Percentiles rank a stretch among this genome's conserved stretches.
phyloP scores from a whole-genome alignment of 768 basidiomycete genomes.

The Boletus tylopilopsis region DNA sequence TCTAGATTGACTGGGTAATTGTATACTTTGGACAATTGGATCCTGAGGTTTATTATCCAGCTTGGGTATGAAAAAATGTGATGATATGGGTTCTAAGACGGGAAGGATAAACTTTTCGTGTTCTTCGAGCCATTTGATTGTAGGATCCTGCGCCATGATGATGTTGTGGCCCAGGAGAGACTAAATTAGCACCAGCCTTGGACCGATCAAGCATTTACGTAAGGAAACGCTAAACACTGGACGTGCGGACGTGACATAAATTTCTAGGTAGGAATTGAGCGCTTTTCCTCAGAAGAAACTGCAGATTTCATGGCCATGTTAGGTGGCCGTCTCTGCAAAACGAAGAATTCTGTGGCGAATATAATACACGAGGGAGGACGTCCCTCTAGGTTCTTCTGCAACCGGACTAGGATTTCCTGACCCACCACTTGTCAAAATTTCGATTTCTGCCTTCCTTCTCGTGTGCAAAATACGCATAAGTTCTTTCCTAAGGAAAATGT shows the following conservation, averaged over 20 bases:
- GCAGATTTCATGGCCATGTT: not conserved
- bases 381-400: conserved; percentile 7
- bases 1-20: conserved; percentile 9
- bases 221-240: too few species aligned
- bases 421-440: conserved; percentile 44
- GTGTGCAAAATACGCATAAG: conserved; percentile 74
- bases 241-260: too few species aligned
- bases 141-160: conserved; percentile 1
- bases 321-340: conserved; percentile 26
- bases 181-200: too few species aligned
- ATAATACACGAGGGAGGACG: conserved; percentile 23
- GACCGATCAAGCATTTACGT: too few species aligned
- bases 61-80: conserved; percentile 59
- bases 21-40: conserved; percentile 64
- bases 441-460: conserved; percentile 92
- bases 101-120: conserved; percentile 17
- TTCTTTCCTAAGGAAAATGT: conserved; percentile 55
- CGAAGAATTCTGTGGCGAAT: conserved; percentile 25
- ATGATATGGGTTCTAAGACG: conserved; percentile 38
- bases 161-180: not conserved
- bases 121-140: conserved; percentile 14
- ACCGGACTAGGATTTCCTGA: conserved; percentile 2
- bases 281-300: too few species aligned
- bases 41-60: conserved; percentile 73
- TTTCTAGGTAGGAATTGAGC: too few species aligned